phyloP scores from a whole-genome alignment of 352 stramenopile genomes.

The Globisporangium irregulare region DNA sequence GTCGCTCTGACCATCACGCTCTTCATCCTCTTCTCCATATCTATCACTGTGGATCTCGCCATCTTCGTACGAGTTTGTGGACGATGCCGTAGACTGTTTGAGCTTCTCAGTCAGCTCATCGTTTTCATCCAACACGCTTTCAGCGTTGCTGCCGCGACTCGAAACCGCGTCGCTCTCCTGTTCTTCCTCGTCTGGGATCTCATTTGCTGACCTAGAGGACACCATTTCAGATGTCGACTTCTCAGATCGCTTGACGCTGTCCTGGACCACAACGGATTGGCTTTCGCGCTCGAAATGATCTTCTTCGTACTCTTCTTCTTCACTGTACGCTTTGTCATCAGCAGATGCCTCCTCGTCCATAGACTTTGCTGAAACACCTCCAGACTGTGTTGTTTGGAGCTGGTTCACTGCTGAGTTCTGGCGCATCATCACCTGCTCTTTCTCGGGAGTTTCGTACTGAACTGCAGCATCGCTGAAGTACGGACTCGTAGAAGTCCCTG shows the following conservation, averaged over 20 bases:
- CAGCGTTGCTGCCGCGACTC: constrained; percentile 10
- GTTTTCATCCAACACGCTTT: constrained; percentile 1
- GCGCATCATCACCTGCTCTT: neutral
- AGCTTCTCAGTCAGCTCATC: neutral
- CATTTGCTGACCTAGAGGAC: neutral
- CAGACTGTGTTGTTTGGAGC: neutral
- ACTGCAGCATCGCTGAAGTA: constrained; percentile 26
- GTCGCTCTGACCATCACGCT: neutral
- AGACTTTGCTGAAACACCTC: neutral
- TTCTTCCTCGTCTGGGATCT: constrained; percentile 10
- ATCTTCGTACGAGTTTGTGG: neutral
- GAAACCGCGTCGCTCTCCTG: neutral
- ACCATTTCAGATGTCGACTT: neutral
- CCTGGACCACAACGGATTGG: constrained; percentile 11
- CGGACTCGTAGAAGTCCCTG: constrained; percentile 23
- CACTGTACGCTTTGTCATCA: constrained; percentile 24
- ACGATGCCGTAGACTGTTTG: neutral
- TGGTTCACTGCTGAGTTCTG: neutral
- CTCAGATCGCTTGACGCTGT: neutral
- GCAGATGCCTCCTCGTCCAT: neutral
- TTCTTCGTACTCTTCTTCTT: constrained; percentile 31
- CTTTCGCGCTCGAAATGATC: constrained; percentile 44
- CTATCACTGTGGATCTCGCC: constrained; percentile 7
- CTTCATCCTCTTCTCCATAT: neutral
- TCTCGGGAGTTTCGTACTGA: constrained; percentile 26